Conservation (phyloP, 139 green algal species). For the Coelastrella sp. region DNA sequence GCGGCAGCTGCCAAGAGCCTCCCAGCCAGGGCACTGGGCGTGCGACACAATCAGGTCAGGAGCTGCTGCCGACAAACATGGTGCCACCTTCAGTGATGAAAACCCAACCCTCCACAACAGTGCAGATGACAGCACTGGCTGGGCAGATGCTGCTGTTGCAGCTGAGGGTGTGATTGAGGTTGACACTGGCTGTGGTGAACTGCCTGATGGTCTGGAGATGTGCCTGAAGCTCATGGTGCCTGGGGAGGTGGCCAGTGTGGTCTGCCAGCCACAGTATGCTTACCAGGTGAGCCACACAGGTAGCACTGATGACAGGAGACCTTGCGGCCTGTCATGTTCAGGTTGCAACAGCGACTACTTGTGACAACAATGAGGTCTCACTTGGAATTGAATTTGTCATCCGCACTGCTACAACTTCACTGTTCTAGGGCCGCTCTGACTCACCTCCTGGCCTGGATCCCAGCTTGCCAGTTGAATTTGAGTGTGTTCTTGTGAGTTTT, state of each 20-base stretch:
- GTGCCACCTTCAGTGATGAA: background rate
- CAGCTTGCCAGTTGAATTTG: slow-evolving; percentile 65
- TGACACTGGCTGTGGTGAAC: slow-evolving; percentile 69
- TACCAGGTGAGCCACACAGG: slow-evolving; percentile 37
- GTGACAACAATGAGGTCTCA: no score
- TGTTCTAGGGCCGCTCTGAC: slow-evolving; percentile 43
- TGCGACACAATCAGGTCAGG: slow-evolving; percentile 40
- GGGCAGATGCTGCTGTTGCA: background rate
- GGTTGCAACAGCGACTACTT: no score
- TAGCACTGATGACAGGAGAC: no score
- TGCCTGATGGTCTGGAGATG: slow-evolving; percentile 78
- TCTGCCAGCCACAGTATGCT: slow-evolving; percentile 36
- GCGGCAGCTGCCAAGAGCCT: background rate
- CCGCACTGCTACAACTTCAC: background rate
- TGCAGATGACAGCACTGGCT: background rate
- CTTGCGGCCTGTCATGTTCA: no score
- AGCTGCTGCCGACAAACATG: no score
- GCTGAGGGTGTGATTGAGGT: slow-evolving; percentile 47
- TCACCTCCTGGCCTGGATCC: slow-evolving; percentile 36
- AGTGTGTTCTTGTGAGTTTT: slow-evolving; percentile 81
- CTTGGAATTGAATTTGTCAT: no score
- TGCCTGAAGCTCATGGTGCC: slow-evolving; percentile 81
- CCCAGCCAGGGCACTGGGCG: slow-evolving; percentile 23
- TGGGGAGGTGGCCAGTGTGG: slow-evolving; percentile 63
- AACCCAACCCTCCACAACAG: background rate